Conservation (phyloP, 805 yeast species). For the Spathaspora gorwiae region DNA sequence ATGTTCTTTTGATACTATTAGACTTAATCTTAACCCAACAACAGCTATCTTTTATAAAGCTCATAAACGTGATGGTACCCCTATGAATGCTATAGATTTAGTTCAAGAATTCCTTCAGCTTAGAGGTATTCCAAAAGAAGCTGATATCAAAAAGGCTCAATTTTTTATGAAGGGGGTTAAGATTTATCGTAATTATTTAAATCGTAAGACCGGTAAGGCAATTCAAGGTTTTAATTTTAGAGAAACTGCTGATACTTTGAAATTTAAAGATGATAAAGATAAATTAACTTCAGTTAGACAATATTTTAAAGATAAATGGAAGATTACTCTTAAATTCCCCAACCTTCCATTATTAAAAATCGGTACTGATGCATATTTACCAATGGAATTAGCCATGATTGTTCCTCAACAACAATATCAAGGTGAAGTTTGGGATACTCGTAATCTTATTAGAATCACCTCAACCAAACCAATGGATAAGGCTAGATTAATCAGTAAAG, state of each 20-base stretch:
- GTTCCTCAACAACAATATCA: slow-evolving; percentile 6
- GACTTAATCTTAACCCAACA: slow-evolving; percentile 5
- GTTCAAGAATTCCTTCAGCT: slow-evolving; percentile 4
- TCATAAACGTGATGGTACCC: slow-evolving; percentile 4
- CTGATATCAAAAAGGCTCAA: slow-evolving; percentile 2
- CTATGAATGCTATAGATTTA: slow-evolving; percentile 7
- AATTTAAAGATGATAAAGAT: slow-evolving; percentile 3
- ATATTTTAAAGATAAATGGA: slow-evolving; percentile 5
- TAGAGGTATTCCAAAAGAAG: background rate
- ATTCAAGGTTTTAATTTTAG: slow-evolving; percentile 4
- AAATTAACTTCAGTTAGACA: slow-evolving; percentile 1
- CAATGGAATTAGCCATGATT: slow-evolving; percentile 6
- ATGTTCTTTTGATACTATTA: slow-evolving; percentile 6
- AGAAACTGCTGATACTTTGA: slow-evolving; percentile 2
- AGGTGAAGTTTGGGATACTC: slow-evolving; percentile 6
- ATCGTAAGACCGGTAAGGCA: slow-evolving; percentile 1
- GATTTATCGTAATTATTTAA: slow-evolving; percentile 5
- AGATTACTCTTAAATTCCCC: slow-evolving; percentile 2
- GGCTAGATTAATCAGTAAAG: slow-evolving; percentile 2
- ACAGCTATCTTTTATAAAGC: slow-evolving; percentile 7
- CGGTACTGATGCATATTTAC: slow-evolving; percentile 4
- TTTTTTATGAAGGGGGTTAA: slow-evolving; percentile 6
- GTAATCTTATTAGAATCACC: slow-evolving; percentile 3
- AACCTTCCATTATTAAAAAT: slow-evolving; percentile 4
- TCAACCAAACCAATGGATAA: slow-evolving; percentile 5